Evolutionary conservation across 345 rosid genomes (phyloP).

Genomic region (Acer saccharum): DNA sequence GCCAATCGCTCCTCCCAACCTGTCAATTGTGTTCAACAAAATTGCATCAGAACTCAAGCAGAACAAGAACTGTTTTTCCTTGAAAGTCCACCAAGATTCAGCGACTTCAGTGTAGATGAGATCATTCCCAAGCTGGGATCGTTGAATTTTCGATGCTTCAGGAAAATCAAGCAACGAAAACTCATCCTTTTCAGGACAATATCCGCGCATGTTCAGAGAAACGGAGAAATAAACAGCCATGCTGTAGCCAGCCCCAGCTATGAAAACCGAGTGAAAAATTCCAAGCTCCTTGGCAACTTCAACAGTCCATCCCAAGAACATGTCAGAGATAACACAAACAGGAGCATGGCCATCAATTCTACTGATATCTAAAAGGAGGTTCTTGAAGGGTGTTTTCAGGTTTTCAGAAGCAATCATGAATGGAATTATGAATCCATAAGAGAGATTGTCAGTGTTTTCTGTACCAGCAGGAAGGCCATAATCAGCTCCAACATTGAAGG

Average conservation of each 20-base stretch:
- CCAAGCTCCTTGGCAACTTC: slow-evolving; percentile 26
- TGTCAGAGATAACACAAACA: slow-evolving; percentile 13
- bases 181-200: background rate
- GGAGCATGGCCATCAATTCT: background rate
- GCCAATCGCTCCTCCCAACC: slow-evolving; percentile 7
- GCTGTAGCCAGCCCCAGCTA: slow-evolving; percentile 12
- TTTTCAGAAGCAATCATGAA: slow-evolving; percentile 11
- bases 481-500: slow-evolving; percentile 11
- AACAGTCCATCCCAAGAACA: slow-evolving; percentile 27
- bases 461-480: slow-evolving; percentile 14
- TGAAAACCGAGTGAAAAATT: slow-evolving; percentile 14
- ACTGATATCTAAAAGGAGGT: slow-evolving; percentile 10
- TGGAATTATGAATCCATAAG: background rate
- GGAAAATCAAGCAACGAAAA: slow-evolving; percentile 23
- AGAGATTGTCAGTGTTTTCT: slow-evolving; percentile 18
- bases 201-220: background rate
- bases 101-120: background rate
- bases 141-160: slow-evolving; percentile 9
- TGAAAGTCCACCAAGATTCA: background rate
- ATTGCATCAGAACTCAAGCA: slow-evolving; percentile 19
- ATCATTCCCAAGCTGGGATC: slow-evolving; percentile 1
- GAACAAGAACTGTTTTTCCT: background rate
- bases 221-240: slow-evolving; percentile 18
- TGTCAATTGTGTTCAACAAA: slow-evolving; percentile 17
- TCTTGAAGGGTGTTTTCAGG: slow-evolving; percentile 16